Base-by-base conservation (phyloP, 2,329 filamentous ascomycete genomes). In the Diaporthe sp. region DNA sequence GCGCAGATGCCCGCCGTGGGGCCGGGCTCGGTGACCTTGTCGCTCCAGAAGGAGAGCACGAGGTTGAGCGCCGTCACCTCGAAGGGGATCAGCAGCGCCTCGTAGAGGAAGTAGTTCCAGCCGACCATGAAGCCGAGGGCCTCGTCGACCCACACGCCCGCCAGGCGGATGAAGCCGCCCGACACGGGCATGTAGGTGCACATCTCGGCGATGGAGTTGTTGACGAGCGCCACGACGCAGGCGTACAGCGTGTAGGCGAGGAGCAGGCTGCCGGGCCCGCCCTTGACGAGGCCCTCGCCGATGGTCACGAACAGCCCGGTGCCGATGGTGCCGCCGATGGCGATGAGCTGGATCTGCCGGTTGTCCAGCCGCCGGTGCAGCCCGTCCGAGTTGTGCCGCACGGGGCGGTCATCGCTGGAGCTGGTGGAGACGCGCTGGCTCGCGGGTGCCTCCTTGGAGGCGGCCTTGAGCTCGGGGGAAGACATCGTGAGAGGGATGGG, bases 121-220 rank as follows among this genome's bases (percentile, higher is more conserved):
- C 84, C 85, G n/a, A 83, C 85, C 81, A 87, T 88, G 79, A 93
- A 92, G 37, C 91, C 91, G 28, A 91, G 85, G 9, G 91, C 87
- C 25, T 93, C 91, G 81, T 93, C 92, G 15, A 91, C 89, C 89
- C 91, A 93, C 78, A 91, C 86, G 34, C 91, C 91, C 7, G 91
- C 91, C 79, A 93, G 86, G 77, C 92, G 90, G 78, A 93, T 89
- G 80, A 92, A 93, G 3, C 89, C 89, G 77, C 91, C 91, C 57
- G 87, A 88, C 59, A 93, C 87, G 34, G 92, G 92, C 86, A 92
- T 91, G 76, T 89, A 89, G 51, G 87, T 86, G 39, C 86, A 88
- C 91, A 93, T 93, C 81, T 93, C 92, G 9, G 92, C 91, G 75
- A 92, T 86, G 76, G 87, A 88, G 79, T 92, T 93, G 86, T 92